Conservation (phyloP, 352 stramenopile genomes). For the Phytophthora boehmeriae region DNA sequence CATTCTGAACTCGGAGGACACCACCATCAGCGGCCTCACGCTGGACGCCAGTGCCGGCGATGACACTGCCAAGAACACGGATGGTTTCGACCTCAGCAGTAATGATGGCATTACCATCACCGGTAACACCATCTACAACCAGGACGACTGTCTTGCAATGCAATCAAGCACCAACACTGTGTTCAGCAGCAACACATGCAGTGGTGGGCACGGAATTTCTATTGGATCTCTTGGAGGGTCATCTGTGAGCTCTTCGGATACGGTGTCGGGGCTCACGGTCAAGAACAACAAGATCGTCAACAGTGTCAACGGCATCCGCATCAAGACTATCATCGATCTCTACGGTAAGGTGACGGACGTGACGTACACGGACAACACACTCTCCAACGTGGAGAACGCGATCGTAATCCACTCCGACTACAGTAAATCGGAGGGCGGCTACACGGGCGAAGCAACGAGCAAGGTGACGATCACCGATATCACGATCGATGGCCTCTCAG, state of each 20-base stretch:
- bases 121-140: slow-evolving; percentile 21
- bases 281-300: slow-evolving; percentile 20
- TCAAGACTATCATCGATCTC: slow-evolving; percentile 3
- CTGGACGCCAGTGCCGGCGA: slow-evolving; percentile 11
- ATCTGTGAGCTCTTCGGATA: slow-evolving; percentile 11
- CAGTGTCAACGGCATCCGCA: slow-evolving; percentile 3
- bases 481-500: slow-evolving; percentile 13
- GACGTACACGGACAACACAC: slow-evolving; percentile 7
- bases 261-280: slow-evolving; percentile 9
- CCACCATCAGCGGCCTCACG: slow-evolving; percentile 11
- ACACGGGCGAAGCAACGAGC: slow-evolving; percentile 11
- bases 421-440: slow-evolving; percentile 23
- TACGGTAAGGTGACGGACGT: slow-evolving; percentile 10
- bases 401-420: slow-evolving; percentile 17
- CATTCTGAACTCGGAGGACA: slow-evolving; percentile 26
- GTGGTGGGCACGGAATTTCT: slow-evolving; percentile 5
- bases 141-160: neutral
- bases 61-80: slow-evolving; percentile 6
- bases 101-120: slow-evolving; percentile 21
- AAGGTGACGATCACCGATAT: slow-evolving; percentile 16
- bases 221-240: slow-evolving; percentile 10
- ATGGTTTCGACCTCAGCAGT: slow-evolving; percentile 11
- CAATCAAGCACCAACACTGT: neutral
- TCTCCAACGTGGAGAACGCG: slow-evolving; percentile 8
- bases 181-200: slow-evolving; percentile 3